phyloP scores from a whole-genome alignment of 176 grass and related monocot species.

The Oryza glumipatula region DNA sequence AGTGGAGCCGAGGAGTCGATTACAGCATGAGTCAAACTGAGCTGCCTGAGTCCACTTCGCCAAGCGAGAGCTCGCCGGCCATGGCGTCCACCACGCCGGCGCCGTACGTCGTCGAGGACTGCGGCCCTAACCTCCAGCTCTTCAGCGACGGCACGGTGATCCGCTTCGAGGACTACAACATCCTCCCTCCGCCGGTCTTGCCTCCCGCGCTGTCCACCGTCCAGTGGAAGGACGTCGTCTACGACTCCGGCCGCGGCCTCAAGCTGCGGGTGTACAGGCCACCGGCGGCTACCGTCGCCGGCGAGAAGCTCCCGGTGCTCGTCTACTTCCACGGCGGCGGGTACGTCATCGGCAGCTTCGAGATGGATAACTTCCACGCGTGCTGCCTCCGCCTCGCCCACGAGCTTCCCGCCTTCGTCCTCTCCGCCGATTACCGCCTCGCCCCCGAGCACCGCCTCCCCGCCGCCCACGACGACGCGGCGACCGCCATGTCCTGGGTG shows the following conservation, averaged over 20 bases:
- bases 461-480: slow-evolving; percentile 54
- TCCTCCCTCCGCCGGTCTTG: background rate
- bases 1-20: too few species aligned
- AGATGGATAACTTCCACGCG: slow-evolving; percentile 25
- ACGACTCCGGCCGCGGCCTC: slow-evolving; percentile 24
- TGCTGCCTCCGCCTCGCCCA: slow-evolving; percentile 44
- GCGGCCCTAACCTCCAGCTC: background rate
- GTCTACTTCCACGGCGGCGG: slow-evolving; percentile 53
- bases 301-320: slow-evolving; percentile 39
- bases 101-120: slow-evolving; percentile 28
- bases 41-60: background rate
- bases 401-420: slow-evolving; percentile 47
- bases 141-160: slow-evolving; percentile 41
- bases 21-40: background rate
- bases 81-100: slow-evolving; percentile 27
- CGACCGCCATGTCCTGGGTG: slow-evolving; percentile 32
- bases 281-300: background rate
- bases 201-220: background rate
- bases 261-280: slow-evolving; percentile 44
- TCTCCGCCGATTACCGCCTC: slow-evolving; percentile 69
- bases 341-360: slow-evolving; percentile 35
- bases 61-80: background rate
- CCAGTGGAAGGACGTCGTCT: slow-evolving; percentile 40
- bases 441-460: slow-evolving; percentile 65
- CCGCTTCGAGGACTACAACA: background rate